Base-by-base conservation (phyloP, 352 stramenopile species). In the Phytophthora litchii region DNA sequence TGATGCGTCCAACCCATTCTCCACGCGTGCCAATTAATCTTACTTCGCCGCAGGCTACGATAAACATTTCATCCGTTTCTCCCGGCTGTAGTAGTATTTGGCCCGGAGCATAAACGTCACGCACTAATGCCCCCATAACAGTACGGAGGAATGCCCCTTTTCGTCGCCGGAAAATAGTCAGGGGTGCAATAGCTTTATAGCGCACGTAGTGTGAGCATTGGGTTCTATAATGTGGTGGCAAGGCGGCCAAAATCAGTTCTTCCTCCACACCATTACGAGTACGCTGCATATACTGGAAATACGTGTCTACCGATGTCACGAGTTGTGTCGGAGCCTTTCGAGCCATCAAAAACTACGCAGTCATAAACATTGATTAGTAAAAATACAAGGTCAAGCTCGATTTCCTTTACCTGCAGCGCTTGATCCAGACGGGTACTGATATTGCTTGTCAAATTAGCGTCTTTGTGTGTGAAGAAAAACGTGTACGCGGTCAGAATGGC, bases 281-380 rank as follows among this genome's bases (percentile, higher is more conserved):
- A 1, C 78, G 74, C 49, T 91, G 76, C 82, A 91, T 89, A 34
- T 89, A 91, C 35, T 86, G 74, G 36, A 86, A 89, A 51, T 89
- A 91, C 17, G 70, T 64, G 14, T 72, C 66, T 23, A 91, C 76
- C 5, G 67, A 60, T 0, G 27, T 34, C 1, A 64, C 41, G 1
- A 89, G 54, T 4, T 72, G 38, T 1, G 12, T 36, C 11, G 78
- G 36, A 6, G 83, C 54, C n/a, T 77, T 76, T 10, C 79, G 65
- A 25, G 66, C 67, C 13, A 11, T 20, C 8, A 89, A 37, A 54
- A 89, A 88, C 78, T 84, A 36, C 3, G 35, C 3, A 27, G 23
- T 27, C 23, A 8, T n/a, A 51, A 40, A 51, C 16, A 10, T 29
- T 12, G 12, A 23, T 46, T 46, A 46, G 40, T n/a, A 47, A 32